Evolutionary conservation across 495 filamentous ascomycete species (phyloP).

Genomic region (Letharia lupina): DNA sequence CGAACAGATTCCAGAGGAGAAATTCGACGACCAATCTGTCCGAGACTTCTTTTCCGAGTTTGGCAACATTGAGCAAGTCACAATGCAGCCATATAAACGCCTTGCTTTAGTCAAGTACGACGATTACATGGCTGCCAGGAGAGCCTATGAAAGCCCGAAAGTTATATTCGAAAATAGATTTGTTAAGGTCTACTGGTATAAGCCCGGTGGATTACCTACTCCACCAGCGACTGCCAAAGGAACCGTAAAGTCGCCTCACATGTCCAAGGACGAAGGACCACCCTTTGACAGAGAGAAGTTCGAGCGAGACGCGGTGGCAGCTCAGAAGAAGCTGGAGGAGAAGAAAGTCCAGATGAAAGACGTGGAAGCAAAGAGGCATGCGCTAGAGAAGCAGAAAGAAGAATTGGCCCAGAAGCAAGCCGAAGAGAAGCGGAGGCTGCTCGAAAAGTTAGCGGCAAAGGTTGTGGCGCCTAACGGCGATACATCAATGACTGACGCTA

Average conservation of each 20-base stretch:
- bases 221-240: conserved; percentile 32
- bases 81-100: conserved; percentile 66
- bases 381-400: conserved; percentile 67
- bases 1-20: conserved; percentile 85
- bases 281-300: conserved; percentile 75
- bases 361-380: conserved; percentile 58
- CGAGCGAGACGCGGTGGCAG: conserved; percentile 63
- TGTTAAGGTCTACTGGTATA: conserved; percentile 96
- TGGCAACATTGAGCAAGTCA: conserved; percentile 63
- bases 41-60: conserved; percentile 79
- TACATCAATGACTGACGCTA: conserved; percentile 24
- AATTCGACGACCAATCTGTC: conserved; percentile 65
- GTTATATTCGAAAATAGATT: conserved; percentile 96
- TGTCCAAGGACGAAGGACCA: conserved; percentile 36
- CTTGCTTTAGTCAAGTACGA: conserved; percentile 77
- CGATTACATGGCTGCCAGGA: conserved; percentile 61
- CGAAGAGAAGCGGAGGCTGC: conserved; percentile 65
- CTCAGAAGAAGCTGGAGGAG: conserved; percentile 70
- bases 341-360: conserved; percentile 66
- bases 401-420: conserved; percentile 66
- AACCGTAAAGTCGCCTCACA: conserved; percentile 22
- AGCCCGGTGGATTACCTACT: conserved; percentile 43
- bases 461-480: conserved; percentile 19
- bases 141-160: conserved; percentile 84
- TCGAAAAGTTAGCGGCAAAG: conserved; percentile 52